Percentiles rank a stretch among this genome's conserved stretches.
These are phyloP conservation scores for Trichoderma gracile DNA, from an alignment of 2,329 filamentous ascomycete species.

Conservation along the genomic window DNA sequence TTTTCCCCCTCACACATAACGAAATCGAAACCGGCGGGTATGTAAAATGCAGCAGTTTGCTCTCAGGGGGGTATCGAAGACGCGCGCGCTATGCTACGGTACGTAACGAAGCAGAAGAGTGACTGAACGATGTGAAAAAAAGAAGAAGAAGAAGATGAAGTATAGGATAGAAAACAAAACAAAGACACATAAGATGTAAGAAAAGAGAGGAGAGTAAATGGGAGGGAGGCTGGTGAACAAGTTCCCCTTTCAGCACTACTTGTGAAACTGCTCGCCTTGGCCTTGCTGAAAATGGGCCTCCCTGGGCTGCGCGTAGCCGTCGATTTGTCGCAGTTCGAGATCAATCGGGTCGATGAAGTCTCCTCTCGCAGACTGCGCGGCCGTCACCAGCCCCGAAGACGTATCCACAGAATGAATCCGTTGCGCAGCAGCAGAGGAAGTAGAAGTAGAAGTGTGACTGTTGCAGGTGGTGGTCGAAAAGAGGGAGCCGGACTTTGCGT, in stretches of 20 bases:
- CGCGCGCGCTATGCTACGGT: not conserved
- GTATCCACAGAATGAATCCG: too few species aligned
- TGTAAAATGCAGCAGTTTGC: not conserved
- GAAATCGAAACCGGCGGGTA: not conserved
- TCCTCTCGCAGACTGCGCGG: too few species aligned
- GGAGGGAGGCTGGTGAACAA: not conserved
- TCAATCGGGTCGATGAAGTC: slow-evolving; percentile 34
- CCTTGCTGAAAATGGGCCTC: not conserved
- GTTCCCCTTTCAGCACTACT: slow-evolving; percentile 12
- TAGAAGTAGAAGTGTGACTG: not conserved
- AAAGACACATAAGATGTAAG: not conserved
- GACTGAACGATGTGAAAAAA: not conserved
- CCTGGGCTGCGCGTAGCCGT: slow-evolving; percentile 21
- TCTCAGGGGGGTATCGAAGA: not conserved
- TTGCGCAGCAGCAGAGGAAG: too few species aligned
- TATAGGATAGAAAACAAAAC: not conserved
- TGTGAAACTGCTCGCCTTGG: slow-evolving; percentile 27
- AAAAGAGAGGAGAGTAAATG: not conserved
- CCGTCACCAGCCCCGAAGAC: too few species aligned
- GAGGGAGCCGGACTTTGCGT: slow-evolving; percentile 28
- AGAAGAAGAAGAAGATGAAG: not conserved
- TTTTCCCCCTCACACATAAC: too few species aligned
- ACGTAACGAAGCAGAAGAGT: too few species aligned
- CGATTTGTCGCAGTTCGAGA: slow-evolving; percentile 38
- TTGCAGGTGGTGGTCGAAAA: slow-evolving; percentile 29